These are phyloP conservation scores for Verticillium tricorpus DNA, from an alignment of 2,329 filamentous ascomycete species.

Conservation along the genomic window DNA sequence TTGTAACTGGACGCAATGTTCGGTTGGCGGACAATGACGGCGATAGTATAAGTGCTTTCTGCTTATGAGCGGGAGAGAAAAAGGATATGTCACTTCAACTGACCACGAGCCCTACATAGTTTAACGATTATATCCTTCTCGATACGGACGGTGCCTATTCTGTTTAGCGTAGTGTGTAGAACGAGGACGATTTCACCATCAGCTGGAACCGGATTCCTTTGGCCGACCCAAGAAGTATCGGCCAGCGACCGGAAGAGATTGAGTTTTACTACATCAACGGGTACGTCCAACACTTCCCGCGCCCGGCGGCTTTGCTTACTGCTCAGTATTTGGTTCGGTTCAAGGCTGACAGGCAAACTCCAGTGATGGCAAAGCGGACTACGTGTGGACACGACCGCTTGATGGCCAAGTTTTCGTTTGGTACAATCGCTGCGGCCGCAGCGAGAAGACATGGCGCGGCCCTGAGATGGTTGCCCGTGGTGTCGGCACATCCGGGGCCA, in stretches of 20 bases:
- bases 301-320: too few species aligned
- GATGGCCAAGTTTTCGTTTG: slow-evolving; percentile 11
- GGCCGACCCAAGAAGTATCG: slow-evolving; percentile 13
- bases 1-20: slow-evolving; percentile 13
- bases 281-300: background rate
- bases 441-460: background rate
- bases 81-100: too few species aligned
- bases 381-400: slow-evolving; percentile 13
- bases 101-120: background rate
- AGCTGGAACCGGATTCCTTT: background rate
- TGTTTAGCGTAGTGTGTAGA: slow-evolving; percentile 12
- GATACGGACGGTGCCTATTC: slow-evolving; percentile 4
- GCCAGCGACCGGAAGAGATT: slow-evolving; percentile 13
- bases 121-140: slow-evolving; percentile 14
- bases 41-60: slow-evolving; percentile 12
- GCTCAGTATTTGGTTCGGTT: too few species aligned
- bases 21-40: slow-evolving; percentile 18
- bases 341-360: too few species aligned
- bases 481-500: slow-evolving; percentile 13
- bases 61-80: background rate
- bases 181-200: background rate
- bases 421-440: slow-evolving; percentile 12
- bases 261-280: slow-evolving; percentile 16
- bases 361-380: slow-evolving; percentile 14
- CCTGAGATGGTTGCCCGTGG: background rate